A percentile compares a stretch with the other conserved stretches of the same genome.
Conservation (phyloP, 768 basidiomycete genomes). For the Inosperma sp. region DNA sequence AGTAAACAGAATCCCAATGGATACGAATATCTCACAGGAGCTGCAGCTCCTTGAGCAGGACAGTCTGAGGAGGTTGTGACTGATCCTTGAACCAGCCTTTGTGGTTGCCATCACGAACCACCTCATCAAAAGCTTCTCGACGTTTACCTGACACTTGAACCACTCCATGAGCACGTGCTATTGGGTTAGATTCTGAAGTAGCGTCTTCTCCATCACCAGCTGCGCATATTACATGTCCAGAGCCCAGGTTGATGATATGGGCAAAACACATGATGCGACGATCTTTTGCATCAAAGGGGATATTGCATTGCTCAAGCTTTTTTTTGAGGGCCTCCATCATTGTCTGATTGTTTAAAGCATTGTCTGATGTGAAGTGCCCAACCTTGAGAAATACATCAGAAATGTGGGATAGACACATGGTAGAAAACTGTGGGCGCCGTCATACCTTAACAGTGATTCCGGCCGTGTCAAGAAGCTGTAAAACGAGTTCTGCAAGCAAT, state of each 20-base stretch:
- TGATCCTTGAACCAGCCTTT: too few species aligned
- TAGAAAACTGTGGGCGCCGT: not conserved
- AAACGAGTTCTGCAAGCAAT: not conserved
- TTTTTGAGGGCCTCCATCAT: not conserved
- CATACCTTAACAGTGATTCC: not conserved
- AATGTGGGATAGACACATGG: too few species aligned
- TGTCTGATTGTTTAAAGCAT: not conserved
- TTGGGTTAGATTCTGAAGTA: too few species aligned
- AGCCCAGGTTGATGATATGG: not conserved
- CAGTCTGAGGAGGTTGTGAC: too few species aligned
- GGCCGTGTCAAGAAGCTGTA: not conserved
- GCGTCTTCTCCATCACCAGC: not conserved
- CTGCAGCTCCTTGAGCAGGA: not conserved
- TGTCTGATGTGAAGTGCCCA: not conserved
- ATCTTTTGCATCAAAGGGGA: not conserved
- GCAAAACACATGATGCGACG: not conserved
- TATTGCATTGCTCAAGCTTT: not conserved
- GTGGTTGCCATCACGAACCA: too few species aligned
- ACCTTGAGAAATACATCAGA: not conserved
- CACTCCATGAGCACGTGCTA: not conserved
- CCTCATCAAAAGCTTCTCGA: not conserved
- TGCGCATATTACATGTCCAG: not conserved
- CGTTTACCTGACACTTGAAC: not conserved
- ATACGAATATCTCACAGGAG: not conserved
- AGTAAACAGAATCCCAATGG: not conserved